Percentiles rank a stretch among this genome's conserved stretches.
Evolutionary conservation across 2,329 filamentous ascomycete species (phyloP).

Genomic region (Xylariaceae sp.): DNA sequence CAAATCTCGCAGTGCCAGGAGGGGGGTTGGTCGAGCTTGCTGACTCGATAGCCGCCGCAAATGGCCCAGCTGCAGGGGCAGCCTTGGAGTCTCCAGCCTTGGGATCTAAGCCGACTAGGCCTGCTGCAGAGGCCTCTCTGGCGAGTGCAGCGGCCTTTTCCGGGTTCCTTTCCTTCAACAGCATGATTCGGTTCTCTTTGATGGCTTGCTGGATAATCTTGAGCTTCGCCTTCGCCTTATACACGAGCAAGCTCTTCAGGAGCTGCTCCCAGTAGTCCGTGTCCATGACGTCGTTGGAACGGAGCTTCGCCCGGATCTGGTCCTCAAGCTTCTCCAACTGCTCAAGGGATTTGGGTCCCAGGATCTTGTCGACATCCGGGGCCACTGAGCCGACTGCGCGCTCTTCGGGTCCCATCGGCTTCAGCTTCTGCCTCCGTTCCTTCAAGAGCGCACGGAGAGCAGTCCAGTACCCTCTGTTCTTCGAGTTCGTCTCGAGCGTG

Average conservation of each 20-base stretch:
- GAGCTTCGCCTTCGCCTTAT: constrained; percentile 85
- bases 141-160: constrained; percentile 49
- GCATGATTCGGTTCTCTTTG: constrained; percentile 58
- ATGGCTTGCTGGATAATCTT: constrained; percentile 71
- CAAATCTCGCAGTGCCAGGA: constrained; percentile 60
- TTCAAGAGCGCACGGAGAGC: constrained; percentile 78
- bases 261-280: constrained; percentile 97
- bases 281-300: constrained; percentile 86
- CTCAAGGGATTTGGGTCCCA: constrained; percentile 76
- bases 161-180: constrained; percentile 58
- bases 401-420: constrained; percentile 54
- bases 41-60: constrained; percentile 13
- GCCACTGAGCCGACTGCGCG: constrained; percentile 76
- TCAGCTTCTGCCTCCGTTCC: constrained; percentile 62
- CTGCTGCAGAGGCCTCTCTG: constrained; percentile 23
- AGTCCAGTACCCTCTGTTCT: constrained; percentile 87
- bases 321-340: constrained; percentile 81
- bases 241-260: constrained; percentile 73
- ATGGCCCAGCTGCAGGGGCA: constrained; percentile 16
- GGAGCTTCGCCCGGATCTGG: constrained; percentile 79
- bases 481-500: constrained; percentile 67
- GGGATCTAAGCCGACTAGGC: too few species aligned
- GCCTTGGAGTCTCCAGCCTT: constrained; percentile 30
- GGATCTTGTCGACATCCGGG: constrained; percentile 78
- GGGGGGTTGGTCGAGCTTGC: constrained; percentile 33